Base-by-base conservation (phyloP, 2,329 filamentous ascomycete species). In the Arthroderma uncinatum region DNA sequence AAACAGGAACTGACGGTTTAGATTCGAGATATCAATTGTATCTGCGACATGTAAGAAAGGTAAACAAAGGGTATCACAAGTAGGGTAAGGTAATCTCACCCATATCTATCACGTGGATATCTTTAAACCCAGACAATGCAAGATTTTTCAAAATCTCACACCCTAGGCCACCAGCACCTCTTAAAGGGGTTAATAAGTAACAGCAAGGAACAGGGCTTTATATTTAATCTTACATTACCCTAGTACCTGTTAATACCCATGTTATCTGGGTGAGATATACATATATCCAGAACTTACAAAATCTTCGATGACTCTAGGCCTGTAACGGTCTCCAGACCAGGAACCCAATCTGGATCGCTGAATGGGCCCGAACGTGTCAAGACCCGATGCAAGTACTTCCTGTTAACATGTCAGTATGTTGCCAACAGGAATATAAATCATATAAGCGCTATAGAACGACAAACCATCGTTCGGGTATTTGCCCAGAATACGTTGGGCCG, bases 51-150 rank as follows among this genome's bases (percentile, higher is more conserved):
- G 60, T 70, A 57, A 65, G 60, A 48, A 44, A 23, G 21, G n/a
- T 28, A 6, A 1, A 30, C 23, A 53, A 30, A 50, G 21, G 1
- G 40, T 54, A 23, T 10, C 23, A 47, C 28, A 28, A 3, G 19
- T 30, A 33, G 33, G 25, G n/a, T 30, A 50, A 10, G 28, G 47
- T 6, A 14, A n/a, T 68, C 78, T 58, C 73, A 86, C 87, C 89
- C 93, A 98, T 98, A 74, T 98, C 93, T 66, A 98, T 97, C 59
- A 98, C 93, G 76, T 98, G 90, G 64, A 98, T 96, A 67, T 95
- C 83, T 72, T 87, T 94, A 77, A 98, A 98, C 28, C 91, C 90
- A 1, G 92, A 96, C 55, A 98, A 80, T 42, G 93, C 93, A 34
- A 98, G 80, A 67, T 98, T 89, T 77, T 98, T 98, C 55, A 98